Evolutionary conservation across 345 rosid genomes (phyloP).

Genomic region (Hevea brasiliensis): DNA sequence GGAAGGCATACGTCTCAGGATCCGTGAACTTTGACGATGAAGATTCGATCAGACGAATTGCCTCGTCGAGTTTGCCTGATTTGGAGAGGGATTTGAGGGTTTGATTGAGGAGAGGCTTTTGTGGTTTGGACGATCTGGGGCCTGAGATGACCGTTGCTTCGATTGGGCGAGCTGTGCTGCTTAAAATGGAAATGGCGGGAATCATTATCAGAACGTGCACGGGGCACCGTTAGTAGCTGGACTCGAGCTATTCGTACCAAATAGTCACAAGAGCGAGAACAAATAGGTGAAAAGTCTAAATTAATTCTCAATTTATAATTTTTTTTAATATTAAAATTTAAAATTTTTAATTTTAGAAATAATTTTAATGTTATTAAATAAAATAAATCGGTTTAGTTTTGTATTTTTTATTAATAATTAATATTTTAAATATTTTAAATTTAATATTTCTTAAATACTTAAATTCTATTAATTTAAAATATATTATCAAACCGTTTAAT

Average conservation of each 20-base stretch:
- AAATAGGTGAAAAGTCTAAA: too few relatives aligned
- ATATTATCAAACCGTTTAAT: too few relatives aligned
- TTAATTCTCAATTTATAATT: too few relatives aligned
- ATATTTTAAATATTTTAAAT: too few relatives aligned
- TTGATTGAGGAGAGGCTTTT: conserved; percentile 15
- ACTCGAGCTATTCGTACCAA: background rate
- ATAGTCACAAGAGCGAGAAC: too few relatives aligned
- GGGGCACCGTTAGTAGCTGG: background rate
- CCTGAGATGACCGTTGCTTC: conserved; percentile 10
- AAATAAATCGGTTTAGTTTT: too few relatives aligned
- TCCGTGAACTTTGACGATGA: conserved; percentile 24
- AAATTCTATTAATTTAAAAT: too few relatives aligned
- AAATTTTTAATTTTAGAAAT: too few relatives aligned
- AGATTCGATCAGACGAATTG: conserved; percentile 29
- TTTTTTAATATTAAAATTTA: too few relatives aligned
- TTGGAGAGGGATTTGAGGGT: conserved; percentile 30
- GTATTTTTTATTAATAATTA: too few relatives aligned
- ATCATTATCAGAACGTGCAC: conserved; percentile 11
- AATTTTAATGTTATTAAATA: too few relatives aligned
- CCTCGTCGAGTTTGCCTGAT: conserved; percentile 32
- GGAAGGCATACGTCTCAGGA: conserved; percentile 29
- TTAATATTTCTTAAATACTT: too few relatives aligned
- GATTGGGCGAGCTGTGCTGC: conserved; percentile 2
- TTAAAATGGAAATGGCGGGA: conserved; percentile 23
- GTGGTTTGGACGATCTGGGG: conserved; percentile 3